Conservation (phyloP, 2,329 filamentous ascomycete genomes). For the Ascomycota sp. region DNA sequence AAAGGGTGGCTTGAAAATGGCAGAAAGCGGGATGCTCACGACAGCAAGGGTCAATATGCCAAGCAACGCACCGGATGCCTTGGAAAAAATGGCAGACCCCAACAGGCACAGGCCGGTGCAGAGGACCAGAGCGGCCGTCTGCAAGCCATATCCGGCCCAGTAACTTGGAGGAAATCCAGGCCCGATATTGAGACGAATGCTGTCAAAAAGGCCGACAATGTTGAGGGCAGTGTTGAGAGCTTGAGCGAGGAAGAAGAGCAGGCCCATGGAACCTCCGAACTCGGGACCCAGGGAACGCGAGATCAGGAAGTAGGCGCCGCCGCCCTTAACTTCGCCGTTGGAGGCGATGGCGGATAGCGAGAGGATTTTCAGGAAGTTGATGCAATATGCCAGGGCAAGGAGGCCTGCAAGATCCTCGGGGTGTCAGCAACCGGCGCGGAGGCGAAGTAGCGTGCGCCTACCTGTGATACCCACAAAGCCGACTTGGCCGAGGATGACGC, state of each 20-base stretch:
- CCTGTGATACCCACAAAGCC: slow-evolving; percentile 62
- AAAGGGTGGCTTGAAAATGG: slow-evolving; percentile 46
- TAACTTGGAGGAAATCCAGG: slow-evolving; percentile 43
- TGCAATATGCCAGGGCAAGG: slow-evolving; percentile 51
- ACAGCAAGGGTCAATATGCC: slow-evolving; percentile 49
- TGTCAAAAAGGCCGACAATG: slow-evolving; percentile 66
- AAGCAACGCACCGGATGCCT: slow-evolving; percentile 56
- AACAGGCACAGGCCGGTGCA: slow-evolving; percentile 59
- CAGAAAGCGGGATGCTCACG: slow-evolving; percentile 64
- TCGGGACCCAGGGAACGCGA: slow-evolving; percentile 69
- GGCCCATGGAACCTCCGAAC: slow-evolving; percentile 70
- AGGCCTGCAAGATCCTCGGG: slow-evolving; percentile 26
- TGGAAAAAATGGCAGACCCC: slow-evolving; percentile 58
- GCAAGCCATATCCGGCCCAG: slow-evolving; percentile 57
- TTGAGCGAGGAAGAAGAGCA: slow-evolving; percentile 79
- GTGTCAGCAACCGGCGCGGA: neutral
- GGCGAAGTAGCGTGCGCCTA: slow-evolving; percentile 15
- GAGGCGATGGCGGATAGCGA: slow-evolving; percentile 76
- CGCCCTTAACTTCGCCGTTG: slow-evolving; percentile 71
- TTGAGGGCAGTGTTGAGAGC: slow-evolving; percentile 75
- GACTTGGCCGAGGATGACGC: slow-evolving; percentile 59
- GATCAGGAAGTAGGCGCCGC: slow-evolving; percentile 74
- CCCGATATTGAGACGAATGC: slow-evolving; percentile 54
- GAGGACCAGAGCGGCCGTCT: slow-evolving; percentile 44
- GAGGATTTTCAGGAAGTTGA: slow-evolving; percentile 66